Evolutionary conservation across 2,329 filamentous ascomycete genomes (phyloP).

Genomic region (Colletotrichum tanaceti): DNA sequence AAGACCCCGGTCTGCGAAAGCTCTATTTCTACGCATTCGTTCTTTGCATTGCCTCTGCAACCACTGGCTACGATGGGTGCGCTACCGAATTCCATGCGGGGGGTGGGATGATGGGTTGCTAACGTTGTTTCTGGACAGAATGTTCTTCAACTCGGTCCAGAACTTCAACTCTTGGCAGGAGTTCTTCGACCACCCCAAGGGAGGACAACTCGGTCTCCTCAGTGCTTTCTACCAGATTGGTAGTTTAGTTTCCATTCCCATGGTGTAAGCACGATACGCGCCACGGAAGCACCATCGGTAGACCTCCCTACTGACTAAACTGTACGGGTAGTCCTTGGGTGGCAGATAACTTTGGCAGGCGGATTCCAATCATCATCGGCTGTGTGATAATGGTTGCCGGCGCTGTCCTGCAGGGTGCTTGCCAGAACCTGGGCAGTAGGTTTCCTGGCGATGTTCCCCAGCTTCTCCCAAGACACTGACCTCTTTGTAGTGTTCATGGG

Average conservation of each 20-base stretch:
- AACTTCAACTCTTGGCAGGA: slow-evolving; percentile 58
- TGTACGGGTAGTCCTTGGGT: slow-evolving; percentile 55
- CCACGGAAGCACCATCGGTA: not conserved
- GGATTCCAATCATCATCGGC: slow-evolving; percentile 64
- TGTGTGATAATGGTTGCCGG: slow-evolving; percentile 67
- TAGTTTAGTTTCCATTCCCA: slow-evolving; percentile 65
- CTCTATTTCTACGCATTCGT: slow-evolving; percentile 65
- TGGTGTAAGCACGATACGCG: slow-evolving; percentile 57
- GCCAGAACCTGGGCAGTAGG: slow-evolving; percentile 53
- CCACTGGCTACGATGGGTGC: slow-evolving; percentile 67
- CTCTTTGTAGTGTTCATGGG: slow-evolving; percentile 54
- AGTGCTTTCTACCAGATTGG: slow-evolving; percentile 71
- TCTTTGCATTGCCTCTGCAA: slow-evolving; percentile 66
- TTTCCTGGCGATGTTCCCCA: not conserved
- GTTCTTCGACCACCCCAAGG: slow-evolving; percentile 60
- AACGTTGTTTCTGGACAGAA: slow-evolving; percentile 45
- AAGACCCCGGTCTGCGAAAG: slow-evolving; percentile 66
- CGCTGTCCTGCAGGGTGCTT: slow-evolving; percentile 66
- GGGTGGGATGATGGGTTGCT: slow-evolving; percentile 9
- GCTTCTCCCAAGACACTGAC: slow-evolving; percentile 4
- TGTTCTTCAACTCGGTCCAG: slow-evolving; percentile 59
- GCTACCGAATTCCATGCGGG: slow-evolving; percentile 30
- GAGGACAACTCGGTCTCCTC: slow-evolving; percentile 62
- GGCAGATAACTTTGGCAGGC: slow-evolving; percentile 65
- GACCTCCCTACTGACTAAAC: not conserved